Base-by-base conservation (phyloP, 2,329 filamentous ascomycete species). In the Hypoxylon sp. region DNA sequence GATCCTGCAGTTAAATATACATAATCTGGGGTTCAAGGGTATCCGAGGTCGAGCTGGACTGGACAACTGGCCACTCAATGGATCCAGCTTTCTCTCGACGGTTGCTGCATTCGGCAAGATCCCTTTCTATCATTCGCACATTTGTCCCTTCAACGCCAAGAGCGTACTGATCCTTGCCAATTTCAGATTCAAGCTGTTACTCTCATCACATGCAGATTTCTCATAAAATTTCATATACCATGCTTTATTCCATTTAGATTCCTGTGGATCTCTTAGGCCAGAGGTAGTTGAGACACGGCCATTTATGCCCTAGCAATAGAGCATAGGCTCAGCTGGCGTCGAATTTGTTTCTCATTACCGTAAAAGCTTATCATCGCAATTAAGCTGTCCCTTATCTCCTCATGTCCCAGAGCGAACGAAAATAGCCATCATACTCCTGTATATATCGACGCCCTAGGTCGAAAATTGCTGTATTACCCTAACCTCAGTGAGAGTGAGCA, bases 1-100 rank as follows among this genome's bases (percentile, higher is more conserved):
- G 54, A 61, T 55, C 57, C 49, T 43, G 37, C 20, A 64, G 60
- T 54, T 61, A 64, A 67, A 64, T 64, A 67, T 67, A 67, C 57
- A 61, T 53, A 49, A 49, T 53, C 57, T 43, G 50, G 54, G 55
- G 47, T 62, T 34, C 47, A 52, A 26, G 55, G 43, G 55, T 22
- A 19, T 50, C 24, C 13, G 20, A 5, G 15, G 4, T 46, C 34
- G 28, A 44, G 20, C 32, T 39, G 13, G 11, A 24, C 22, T 30
- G 43, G 39, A 4, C 24, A 26, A 26, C 24, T 7, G 24, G 24
- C 15, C 24, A 1, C 26, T 34, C 39, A 47, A 43, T 19, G 41
- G 17, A 44, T 30, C 26, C 22, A 30, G 51, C 41, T 26, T 48
- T 56, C 22, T 52, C 41, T 48, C 6, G 41, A 54, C 48, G 28